A percentile compares a stretch with the other conserved stretches of the same genome.
phyloP scores from a whole-genome alignment of 352 stramenopile genomes.

The Globisporangium irregulare region DNA sequence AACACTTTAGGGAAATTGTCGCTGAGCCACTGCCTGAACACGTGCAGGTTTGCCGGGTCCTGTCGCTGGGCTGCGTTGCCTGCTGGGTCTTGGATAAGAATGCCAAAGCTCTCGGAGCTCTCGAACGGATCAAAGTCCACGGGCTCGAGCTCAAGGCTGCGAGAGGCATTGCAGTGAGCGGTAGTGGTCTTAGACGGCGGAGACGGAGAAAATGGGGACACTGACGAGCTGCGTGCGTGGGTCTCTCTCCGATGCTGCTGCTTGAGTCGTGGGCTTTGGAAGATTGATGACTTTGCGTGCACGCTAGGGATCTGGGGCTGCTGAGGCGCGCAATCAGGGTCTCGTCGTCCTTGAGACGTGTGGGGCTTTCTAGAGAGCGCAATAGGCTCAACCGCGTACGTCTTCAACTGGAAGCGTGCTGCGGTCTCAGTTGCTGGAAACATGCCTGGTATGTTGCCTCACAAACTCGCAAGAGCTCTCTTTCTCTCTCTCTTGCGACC shows the following conservation, averaged over 20 bases:
- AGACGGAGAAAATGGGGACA: not conserved
- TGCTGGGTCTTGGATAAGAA: not conserved
- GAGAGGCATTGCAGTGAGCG: not conserved
- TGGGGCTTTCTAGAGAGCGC: not conserved
- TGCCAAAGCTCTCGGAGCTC: conserved; percentile 1
- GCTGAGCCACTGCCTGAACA: not conserved
- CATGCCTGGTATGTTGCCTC: no score
- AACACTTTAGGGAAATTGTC: not conserved
- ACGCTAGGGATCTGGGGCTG: not conserved
- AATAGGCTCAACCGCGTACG: not conserved
- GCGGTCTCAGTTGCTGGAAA: not conserved
- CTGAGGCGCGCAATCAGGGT: not conserved
- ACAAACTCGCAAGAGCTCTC: no score
- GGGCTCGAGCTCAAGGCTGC: not conserved
- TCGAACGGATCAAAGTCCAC: conserved; percentile 6
- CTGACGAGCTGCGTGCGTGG: not conserved
- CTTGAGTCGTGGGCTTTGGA: not conserved
- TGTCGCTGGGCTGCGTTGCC: not conserved
- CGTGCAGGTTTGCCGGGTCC: not conserved
- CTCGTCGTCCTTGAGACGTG: conserved; percentile 2
- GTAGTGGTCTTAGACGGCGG: not conserved
- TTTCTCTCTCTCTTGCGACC: no score
- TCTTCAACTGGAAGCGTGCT: not conserved
- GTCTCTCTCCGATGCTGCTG: not conserved
- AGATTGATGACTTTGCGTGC: not conserved